These are phyloP conservation scores for Boletus fagicola DNA, from an alignment of 768 basidiomycete genomes.

Conservation along the genomic window DNA sequence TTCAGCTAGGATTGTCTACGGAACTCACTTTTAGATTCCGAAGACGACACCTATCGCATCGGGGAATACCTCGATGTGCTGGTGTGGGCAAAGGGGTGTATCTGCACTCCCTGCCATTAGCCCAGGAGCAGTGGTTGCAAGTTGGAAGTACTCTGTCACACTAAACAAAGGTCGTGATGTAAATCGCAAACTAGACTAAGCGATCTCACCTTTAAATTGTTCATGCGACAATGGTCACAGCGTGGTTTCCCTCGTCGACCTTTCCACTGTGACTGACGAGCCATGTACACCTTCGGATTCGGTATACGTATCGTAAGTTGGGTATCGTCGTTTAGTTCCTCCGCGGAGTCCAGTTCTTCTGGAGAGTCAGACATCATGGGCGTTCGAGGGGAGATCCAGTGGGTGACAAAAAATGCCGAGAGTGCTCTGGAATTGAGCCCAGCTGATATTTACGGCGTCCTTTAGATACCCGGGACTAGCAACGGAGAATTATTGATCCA, in stretches of 20 bases:
- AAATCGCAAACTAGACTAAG: slow-evolving; percentile 1
- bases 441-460: slow-evolving; percentile 5
- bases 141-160: slow-evolving; percentile 69
- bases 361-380: slow-evolving; percentile 36
- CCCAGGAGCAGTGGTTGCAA: slow-evolving; percentile 72
- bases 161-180: slow-evolving; percentile 34
- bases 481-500: slow-evolving; percentile 8
- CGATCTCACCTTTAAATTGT: slow-evolving; percentile 64
- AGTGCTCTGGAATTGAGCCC: slow-evolving; percentile 1
- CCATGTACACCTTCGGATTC: slow-evolving; percentile 64
- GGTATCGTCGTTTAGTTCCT: slow-evolving; percentile 45
- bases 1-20: background rate
- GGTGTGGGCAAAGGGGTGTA: slow-evolving; percentile 75
- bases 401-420: slow-evolving; percentile 18
- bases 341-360: slow-evolving; percentile 39
- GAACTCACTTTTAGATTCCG: slow-evolving; percentile 61
- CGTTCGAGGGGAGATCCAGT: slow-evolving; percentile 10
- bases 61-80: slow-evolving; percentile 70
- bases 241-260: slow-evolving; percentile 72
- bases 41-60: slow-evolving; percentile 68
- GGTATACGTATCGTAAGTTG: slow-evolving; percentile 66
- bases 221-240: slow-evolving; percentile 69
- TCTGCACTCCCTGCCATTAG: slow-evolving; percentile 60
- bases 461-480: slow-evolving; percentile 8
- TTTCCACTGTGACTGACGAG: slow-evolving; percentile 71